Base-by-base conservation (phyloP, 768 basidiomycete genomes). In the Boletus eberwhitei region DNA sequence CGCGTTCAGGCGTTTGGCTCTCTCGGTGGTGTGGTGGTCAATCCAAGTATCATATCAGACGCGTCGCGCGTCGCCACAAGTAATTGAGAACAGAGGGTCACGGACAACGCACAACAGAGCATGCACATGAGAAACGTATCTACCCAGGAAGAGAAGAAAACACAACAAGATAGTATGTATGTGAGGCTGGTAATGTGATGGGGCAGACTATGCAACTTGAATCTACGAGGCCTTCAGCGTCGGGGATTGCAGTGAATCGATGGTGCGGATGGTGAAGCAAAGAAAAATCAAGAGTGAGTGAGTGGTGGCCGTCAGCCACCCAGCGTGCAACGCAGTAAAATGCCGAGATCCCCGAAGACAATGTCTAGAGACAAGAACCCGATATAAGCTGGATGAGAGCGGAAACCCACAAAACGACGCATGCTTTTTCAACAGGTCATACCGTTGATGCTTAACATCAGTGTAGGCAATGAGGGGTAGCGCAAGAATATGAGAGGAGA, bases 211-310 rank as follows among this genome's bases (percentile, higher is more conserved):
- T 68, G 60, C 48, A 57, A 53, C 38, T 55, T 56, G 61, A 42
- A 56, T 70, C 64, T 69, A 69, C 50, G 53, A 60, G 67, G 70
- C 70, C 70, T 73, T 71, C 43, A 73, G 70, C 58, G 45, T 61
- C 55, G 29, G 24, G 54, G 54, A 59, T 48, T 53, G 59, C 46
- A 50, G 50, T 37, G 48, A 48, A 38, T 59, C 46, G 34, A 36
- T 31, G 50, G 50, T 36, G 43, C 29, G 36, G 43, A 54, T 39
- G 49, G n/a, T 24, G 14, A 54, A 54, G 19, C 6, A 42, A 24
- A 14, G 24, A 31, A 36, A 53, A 60, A 58, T 34, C 52, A 60
- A 68, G 19, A 55, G 9, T 52, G 40, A 53, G 36, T 50, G 29
- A 55, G 44, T 45, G 24, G 34, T 61, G 66, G 68, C 68, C 68